Evolutionary conservation across 1,139 yeast genomes (phyloP).

Genomic region (Geotrichum candidum): DNA sequence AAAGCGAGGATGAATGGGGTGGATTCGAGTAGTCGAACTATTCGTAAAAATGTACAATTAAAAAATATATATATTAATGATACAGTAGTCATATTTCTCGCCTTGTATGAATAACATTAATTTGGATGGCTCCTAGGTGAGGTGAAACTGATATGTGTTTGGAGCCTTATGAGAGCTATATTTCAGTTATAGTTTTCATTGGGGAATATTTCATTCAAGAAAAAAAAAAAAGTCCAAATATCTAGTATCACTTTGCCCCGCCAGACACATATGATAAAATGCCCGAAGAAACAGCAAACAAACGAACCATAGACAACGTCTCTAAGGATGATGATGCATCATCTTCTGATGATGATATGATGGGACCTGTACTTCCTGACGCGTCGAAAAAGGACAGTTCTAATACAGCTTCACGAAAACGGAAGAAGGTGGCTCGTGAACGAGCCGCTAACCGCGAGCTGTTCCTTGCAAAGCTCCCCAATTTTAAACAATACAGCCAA

Average conservation of each 20-base stretch:
- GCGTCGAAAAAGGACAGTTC: neutral
- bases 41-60: neutral
- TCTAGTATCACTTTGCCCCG: neutral
- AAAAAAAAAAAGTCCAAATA: neutral
- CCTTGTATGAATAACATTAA: neutral
- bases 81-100: neutral
- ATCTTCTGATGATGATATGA: constrained; percentile 13
- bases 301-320: neutral
- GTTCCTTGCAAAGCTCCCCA: constrained; percentile 25
- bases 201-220: too few species aligned
- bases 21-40: constrained; percentile 39
- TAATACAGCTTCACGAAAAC: neutral
- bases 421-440: constrained; percentile 3
- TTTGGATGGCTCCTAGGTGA: neutral
- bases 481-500: constrained; percentile 26
- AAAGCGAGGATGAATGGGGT: constrained; percentile 50
- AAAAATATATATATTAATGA: neutral
- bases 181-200: neutral
- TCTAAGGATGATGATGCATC: neutral
- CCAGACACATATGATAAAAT: neutral
- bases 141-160: neutral
- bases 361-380: constrained; percentile 12
- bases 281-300: neutral
- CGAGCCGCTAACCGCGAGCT: constrained; percentile 11
- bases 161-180: neutral